A percentile compares a stretch with the other conserved stretches of the same genome.
These are phyloP conservation scores for Dicorynia guianensis DNA, from an alignment of 306 rosid species.

Conservation along the genomic window DNA sequence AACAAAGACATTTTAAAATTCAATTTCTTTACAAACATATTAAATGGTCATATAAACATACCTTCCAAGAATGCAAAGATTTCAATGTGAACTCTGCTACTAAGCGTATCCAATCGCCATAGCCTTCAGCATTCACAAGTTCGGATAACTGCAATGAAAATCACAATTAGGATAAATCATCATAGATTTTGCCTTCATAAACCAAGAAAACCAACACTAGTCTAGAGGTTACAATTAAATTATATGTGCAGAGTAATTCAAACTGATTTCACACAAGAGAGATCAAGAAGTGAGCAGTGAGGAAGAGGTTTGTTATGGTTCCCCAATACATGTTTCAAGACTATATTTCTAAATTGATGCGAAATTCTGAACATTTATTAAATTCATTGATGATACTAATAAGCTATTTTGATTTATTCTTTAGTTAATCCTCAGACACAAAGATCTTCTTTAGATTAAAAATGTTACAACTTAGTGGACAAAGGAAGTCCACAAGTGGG, in stretches of 20 bases:
- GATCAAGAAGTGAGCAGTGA: slow-evolving; percentile 6
- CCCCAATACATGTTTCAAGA: background rate
- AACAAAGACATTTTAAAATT: slow-evolving; percentile 11
- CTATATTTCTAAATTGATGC: too few species aligned
- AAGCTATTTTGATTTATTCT: too few species aligned
- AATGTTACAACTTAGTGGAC: too few species aligned
- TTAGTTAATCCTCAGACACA: too few species aligned
- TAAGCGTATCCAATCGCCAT: slow-evolving; percentile 91
- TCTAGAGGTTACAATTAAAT: background rate
- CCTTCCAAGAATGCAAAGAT: slow-evolving; percentile 98
- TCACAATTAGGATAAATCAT: background rate
- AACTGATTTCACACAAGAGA: slow-evolving; percentile 20
- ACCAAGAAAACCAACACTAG: slow-evolving; percentile 11
- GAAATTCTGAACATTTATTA: too few species aligned
- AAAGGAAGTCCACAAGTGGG: too few species aligned
- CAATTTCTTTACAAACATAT: slow-evolving; percentile 12
- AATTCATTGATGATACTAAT: too few species aligned
- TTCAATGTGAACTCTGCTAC: slow-evolving; percentile 94
- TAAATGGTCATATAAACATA: slow-evolving; percentile 40
- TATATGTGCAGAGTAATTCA: background rate
- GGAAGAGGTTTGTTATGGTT: slow-evolving; percentile 1
- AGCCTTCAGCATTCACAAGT: slow-evolving; percentile 87
- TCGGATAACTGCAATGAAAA: slow-evolving; percentile 75
- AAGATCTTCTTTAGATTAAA: too few species aligned
- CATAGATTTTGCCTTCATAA: slow-evolving; percentile 26